Evolutionary conservation across 2,329 filamentous ascomycete species (phyloP).

Genomic region (Raffaelea ambrosiae): DNA sequence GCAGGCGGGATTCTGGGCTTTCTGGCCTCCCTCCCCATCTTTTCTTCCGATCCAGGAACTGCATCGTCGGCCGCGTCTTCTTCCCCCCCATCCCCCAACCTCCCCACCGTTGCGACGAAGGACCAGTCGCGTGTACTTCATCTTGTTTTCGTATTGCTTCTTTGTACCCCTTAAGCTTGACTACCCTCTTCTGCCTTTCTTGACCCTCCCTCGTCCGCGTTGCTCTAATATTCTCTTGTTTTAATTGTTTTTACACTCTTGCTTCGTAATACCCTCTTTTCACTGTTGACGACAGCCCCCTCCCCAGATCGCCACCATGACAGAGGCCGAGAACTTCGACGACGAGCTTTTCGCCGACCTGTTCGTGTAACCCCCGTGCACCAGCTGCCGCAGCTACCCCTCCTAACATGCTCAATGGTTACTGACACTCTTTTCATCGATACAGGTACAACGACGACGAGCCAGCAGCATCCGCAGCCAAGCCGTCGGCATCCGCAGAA

Average conservation of each 20-base stretch:
- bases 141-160: no score
- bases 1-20: no score
- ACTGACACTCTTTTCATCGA: constrained; percentile 9
- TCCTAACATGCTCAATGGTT: no score
- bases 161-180: no score
- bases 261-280: neutral
- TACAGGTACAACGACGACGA: constrained; percentile 59
- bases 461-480: constrained; percentile 18
- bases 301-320: constrained; percentile 39
- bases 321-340: constrained; percentile 68
- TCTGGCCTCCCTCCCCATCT: no score
- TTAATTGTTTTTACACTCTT: neutral
- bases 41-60: no score
- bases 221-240: neutral
- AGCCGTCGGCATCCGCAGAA: neutral
- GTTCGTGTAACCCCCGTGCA: constrained; percentile 42
- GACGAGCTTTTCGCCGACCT: constrained; percentile 89
- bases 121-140: no score
- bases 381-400: neutral
- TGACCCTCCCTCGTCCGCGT: no score
- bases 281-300: neutral
- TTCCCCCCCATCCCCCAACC: no score
- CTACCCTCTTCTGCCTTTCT: no score
- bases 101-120: no score
- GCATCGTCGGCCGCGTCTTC: no score